Conservation (phyloP, 202 grass and related monocot species). For the Cymbopogon flexuosus region DNA sequence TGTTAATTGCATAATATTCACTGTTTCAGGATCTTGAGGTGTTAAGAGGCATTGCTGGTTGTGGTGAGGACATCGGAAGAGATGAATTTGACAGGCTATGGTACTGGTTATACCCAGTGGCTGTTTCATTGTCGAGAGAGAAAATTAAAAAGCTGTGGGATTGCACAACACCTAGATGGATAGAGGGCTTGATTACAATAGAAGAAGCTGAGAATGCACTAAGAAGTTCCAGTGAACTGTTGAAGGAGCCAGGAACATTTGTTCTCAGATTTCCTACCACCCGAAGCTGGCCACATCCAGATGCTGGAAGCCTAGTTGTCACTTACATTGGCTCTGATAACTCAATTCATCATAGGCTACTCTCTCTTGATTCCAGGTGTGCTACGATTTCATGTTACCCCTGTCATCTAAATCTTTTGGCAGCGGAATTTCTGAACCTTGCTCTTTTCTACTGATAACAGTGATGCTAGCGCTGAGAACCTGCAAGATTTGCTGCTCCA, state of each 20-base stretch:
- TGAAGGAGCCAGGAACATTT: slow-evolving; percentile 59
- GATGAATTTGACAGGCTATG: slow-evolving; percentile 83
- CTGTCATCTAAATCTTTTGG: not conserved
- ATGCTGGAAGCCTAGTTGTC: slow-evolving; percentile 74
- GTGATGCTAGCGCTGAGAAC: slow-evolving; percentile 39
- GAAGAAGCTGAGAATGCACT: slow-evolving; percentile 69
- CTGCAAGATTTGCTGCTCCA: slow-evolving; percentile 77
- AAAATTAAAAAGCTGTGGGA: slow-evolving; percentile 68
- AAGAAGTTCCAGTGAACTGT: slow-evolving; percentile 39
- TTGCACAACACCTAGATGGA: slow-evolving; percentile 62
- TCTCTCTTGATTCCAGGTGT: slow-evolving; percentile 63
- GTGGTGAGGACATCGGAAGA: slow-evolving; percentile 59
- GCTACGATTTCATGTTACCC: not conserved
- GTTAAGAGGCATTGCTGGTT: slow-evolving; percentile 63
- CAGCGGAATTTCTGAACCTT: slow-evolving; percentile 1
- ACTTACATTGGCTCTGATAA: slow-evolving; percentile 61
- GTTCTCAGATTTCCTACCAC: slow-evolving; percentile 81
- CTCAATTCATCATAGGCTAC: slow-evolving; percentile 62
- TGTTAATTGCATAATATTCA: not conserved
- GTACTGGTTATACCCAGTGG: slow-evolving; percentile 92
- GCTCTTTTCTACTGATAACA: slow-evolving; percentile 28
- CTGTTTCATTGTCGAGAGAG: slow-evolving; percentile 60
- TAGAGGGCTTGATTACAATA: slow-evolving; percentile 77
- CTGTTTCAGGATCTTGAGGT: slow-evolving; percentile 62
- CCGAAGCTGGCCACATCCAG: slow-evolving; percentile 90